Evolutionary conservation across 176 grass and related monocot genomes (phyloP).

Genomic region (Urochloa ruziziensis): DNA sequence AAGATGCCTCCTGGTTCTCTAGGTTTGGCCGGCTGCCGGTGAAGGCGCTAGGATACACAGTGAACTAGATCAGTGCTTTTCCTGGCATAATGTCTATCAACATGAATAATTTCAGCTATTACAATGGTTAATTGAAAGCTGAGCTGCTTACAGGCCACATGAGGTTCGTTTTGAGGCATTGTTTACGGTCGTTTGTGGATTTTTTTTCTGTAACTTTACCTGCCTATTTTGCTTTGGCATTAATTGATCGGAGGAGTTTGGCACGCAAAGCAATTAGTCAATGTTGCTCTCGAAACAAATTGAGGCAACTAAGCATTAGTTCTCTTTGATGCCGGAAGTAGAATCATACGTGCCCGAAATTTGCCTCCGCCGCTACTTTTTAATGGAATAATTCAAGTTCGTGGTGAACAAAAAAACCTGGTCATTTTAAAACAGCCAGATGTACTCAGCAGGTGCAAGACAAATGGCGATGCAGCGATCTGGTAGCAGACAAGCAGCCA

Average conservation of each 20-base stretch:
- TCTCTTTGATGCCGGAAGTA: no score
- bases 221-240: background rate
- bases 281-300: no score
- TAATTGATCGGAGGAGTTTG: background rate
- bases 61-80: constrained; percentile 10
- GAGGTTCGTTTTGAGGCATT: background rate
- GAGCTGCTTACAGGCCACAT: constrained; percentile 7
- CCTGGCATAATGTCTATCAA: constrained; percentile 3
- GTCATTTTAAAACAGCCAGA: no score
- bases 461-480: no score
- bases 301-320: no score
- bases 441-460: no score
- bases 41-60: constrained; percentile 14
- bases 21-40: constrained; percentile 6
- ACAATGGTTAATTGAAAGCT: constrained; percentile 26
- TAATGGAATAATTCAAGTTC: no score
- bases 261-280: background rate
- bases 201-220: background rate
- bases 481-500: no score
- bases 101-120: constrained; percentile 38
- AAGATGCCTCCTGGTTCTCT: constrained; percentile 20
- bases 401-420: no score
- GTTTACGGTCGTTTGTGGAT: background rate
- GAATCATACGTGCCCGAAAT: no score
- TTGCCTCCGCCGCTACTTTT: no score